Percentiles rank a stretch among this genome's conserved stretches.
Evolutionary conservation across 495 filamentous ascomycete genomes (phyloP).

Genomic region (Pyrenopolyporus hunteri): DNA sequence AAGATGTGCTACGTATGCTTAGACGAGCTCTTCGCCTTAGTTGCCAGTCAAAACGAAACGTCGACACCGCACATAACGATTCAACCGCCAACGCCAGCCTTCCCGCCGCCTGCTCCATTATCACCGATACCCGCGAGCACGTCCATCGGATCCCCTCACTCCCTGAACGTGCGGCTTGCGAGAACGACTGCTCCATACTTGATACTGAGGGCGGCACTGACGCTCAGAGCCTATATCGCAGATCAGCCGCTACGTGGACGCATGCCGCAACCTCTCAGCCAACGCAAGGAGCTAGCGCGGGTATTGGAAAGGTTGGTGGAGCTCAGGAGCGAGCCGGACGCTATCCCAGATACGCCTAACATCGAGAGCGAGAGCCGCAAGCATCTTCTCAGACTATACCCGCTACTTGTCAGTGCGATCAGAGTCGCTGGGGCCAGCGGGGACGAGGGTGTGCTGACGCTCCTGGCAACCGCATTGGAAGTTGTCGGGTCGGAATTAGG

Average conservation of each 20-base stretch:
- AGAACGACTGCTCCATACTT: constrained; percentile 81
- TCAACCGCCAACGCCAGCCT: constrained; percentile 40
- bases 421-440: constrained; percentile 68
- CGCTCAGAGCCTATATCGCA: constrained; percentile 80
- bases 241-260: constrained; percentile 90
- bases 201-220: constrained; percentile 79
- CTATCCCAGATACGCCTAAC: constrained; percentile 68
- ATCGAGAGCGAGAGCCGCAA: constrained; percentile 61
- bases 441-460: constrained; percentile 65
- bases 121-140: constrained; percentile 11
- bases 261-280: constrained; percentile 88
- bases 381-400: constrained; percentile 83
- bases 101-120: constrained; percentile 10
- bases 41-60: constrained; percentile 53
- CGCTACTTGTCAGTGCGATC: constrained; percentile 73
- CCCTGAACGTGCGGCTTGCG: constrained; percentile 65
- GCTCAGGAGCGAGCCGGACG: constrained; percentile 71
- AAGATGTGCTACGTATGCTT: constrained; percentile 81
- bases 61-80: constrained; percentile 38
- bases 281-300: constrained; percentile 78
- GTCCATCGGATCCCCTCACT: constrained; percentile 35
- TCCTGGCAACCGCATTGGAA: constrained; percentile 64
- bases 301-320: constrained; percentile 68
- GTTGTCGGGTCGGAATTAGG: constrained; percentile 74
- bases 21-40: constrained; percentile 79